Evolutionary conservation across 2,329 filamentous ascomycete species (phyloP), one percentile per base, ranked within the genome.

Genomic region (Amesomyces nigricolor): DNA sequence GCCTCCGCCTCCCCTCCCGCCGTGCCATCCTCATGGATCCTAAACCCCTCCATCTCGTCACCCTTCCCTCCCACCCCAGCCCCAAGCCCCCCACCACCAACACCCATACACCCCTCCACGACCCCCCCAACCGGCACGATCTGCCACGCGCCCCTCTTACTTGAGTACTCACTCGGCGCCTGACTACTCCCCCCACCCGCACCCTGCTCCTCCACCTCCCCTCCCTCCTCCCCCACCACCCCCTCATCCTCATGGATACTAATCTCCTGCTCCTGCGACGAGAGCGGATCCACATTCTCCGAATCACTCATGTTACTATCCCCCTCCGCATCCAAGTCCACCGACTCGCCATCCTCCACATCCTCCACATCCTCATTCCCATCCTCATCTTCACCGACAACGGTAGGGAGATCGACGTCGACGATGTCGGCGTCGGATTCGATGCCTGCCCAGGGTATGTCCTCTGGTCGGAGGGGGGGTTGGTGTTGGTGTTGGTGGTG

Each of bases 401-500:
- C 22, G 5, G 22, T 26, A 2, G 22, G 22, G 8, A 26, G 26
- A 26, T 14, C 10, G 11, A 19, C 1, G 35, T 35, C 46, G 13
- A 10, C 30, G 4, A 10, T 16, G n/a, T 22, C 29, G 17, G 42
- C 17, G 22, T 22, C 69, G 54, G 78, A 79, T 58, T 82, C 79
- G 47, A 83, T 78, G 8, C 80, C 80, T 0, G 74, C 77, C 78
- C 79, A 81, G 2, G 75, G 74, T 57, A 82, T 76, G 57, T 83
- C 81, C 62, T 82, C 78, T 1, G 78, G 78, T 22, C 55, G 66
- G 13, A 53, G 19, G 8, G 48, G 51, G 32, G 3, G 9, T 14
- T 54, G 53, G 14, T 53, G 48, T 5, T 58, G 54, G 3, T 39
- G 38, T 3, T 51, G 47, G 1, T 53, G 51, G 2, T 42, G 51